Evolutionary conservation across 2,329 filamentous ascomycete genomes (phyloP), one percentile per base, ranked within the genome.

Genomic region (Pseudocercospora eumusae): DNA sequence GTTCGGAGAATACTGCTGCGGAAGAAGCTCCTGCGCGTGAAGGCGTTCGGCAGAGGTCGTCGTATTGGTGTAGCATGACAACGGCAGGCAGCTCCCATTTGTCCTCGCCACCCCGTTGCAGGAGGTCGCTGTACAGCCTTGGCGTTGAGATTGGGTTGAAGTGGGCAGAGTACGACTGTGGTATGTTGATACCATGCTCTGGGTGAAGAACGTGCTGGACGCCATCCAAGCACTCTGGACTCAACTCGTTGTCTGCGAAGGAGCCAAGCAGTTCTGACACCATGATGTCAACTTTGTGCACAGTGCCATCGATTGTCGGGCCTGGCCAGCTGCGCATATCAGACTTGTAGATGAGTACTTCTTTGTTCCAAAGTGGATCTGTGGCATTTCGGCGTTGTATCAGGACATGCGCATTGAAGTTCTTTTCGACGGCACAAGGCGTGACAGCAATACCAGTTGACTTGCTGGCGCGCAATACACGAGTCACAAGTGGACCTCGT

Each of bases 321-420:
- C 96, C 96, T 71, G 90, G 90, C 96, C 96, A 99, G 63, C 89
- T 89, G 54, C 95, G 88, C 95, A 99, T 99, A 75, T 99, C 95
- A 0, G 92, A 96, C 78, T 96, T 96, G 67, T 98, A 88, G 31
- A 99, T 86, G 1, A 88, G 93, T 20, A 97, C 93, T 57, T 84
- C 84, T 21, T 88, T 86, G 61, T 81, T 83, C 95, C 95, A 99
- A n/a, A 78, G 74, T 0, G 70, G 67, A 49, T 87, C 83, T 18
- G 83, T 85, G 66, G 88, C 83, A 72, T 98, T 98, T 73, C 96
- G 92, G 23, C 91, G 85, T 64, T 96, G 87, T 2, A 99, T 85
- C 67, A 97, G 88, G 6, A 99, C 93, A 74, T 93, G 98, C 0
- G 95, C 95, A 73, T 99, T 98, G 3, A 92, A 95, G 76, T 99